Percentiles rank a stretch among this genome's conserved stretches.
Evolutionary conservation across 2,329 filamentous ascomycete genomes (phyloP).

Genomic region (Lachnellula arida): DNA sequence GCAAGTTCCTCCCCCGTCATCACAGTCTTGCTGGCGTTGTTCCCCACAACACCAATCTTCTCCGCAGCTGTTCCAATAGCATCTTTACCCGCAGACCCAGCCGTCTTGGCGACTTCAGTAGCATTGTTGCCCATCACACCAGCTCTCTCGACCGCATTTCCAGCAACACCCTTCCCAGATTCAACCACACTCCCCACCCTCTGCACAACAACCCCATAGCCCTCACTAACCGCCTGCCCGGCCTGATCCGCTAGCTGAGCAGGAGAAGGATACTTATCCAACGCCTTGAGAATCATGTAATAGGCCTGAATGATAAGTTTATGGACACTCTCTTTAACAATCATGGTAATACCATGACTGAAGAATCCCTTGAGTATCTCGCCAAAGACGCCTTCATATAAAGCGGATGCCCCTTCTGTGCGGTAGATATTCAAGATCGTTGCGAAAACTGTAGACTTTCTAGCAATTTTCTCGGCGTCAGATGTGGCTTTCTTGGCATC

Average conservation of each 20-base stretch:
- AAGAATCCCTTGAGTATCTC: slow-evolving; percentile 82
- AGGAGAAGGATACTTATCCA: slow-evolving; percentile 40
- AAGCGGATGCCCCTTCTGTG: slow-evolving; percentile 60
- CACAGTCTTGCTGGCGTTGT: too few species aligned
- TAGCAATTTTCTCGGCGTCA: slow-evolving; percentile 25
- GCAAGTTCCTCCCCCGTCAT: too few species aligned
- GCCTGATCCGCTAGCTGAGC: slow-evolving; percentile 37
- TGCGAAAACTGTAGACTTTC: slow-evolving; percentile 53
- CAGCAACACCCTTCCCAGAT: slow-evolving; percentile 15
- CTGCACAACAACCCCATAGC: slow-evolving; percentile 10
- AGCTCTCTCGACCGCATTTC: slow-evolving; percentile 12
- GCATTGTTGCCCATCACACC: slow-evolving; percentile 3
- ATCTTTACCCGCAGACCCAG: neutral
- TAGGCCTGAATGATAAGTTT: slow-evolving; percentile 67
- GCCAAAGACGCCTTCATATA: slow-evolving; percentile 73
- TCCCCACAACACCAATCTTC: too few species aligned
- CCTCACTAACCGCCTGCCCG: slow-evolving; percentile 26
- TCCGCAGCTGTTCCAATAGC: too few species aligned
- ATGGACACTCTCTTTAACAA: slow-evolving; percentile 76
- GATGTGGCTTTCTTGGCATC: slow-evolving; percentile 22
- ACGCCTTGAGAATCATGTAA: slow-evolving; percentile 53
- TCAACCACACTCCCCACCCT: slow-evolving; percentile 13
- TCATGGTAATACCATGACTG: slow-evolving; percentile 80
- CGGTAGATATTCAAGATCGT: slow-evolving; percentile 54
- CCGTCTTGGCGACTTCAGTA: slow-evolving; percentile 17